Evolutionary conservation across 495 filamentous ascomycete species (phyloP).

Genomic region (Polyplosphaeria fusca): DNA sequence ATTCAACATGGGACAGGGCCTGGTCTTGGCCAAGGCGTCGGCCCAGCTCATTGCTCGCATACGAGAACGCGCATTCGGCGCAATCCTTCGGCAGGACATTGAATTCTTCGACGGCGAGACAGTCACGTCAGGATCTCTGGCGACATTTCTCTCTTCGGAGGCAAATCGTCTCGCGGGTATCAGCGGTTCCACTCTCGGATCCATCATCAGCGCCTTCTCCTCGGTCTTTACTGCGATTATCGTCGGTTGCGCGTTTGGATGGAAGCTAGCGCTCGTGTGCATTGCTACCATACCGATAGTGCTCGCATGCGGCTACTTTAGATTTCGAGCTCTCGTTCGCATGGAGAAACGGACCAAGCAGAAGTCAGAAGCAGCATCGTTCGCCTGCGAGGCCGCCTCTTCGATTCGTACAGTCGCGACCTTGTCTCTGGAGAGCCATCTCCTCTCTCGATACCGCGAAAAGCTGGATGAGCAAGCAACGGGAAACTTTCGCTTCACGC

Average conservation of each 20-base stretch:
- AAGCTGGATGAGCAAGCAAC: conserved; percentile 59
- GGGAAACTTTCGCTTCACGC: conserved; percentile 61
- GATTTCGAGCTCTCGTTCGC: conserved; percentile 69
- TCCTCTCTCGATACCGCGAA: conserved; percentile 66
- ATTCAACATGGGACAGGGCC: conserved; percentile 63
- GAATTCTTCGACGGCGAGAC: conserved; percentile 81
- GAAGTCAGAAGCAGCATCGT: conserved; percentile 75
- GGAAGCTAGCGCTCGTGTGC: conserved; percentile 88
- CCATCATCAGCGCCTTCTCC: conserved; percentile 69
- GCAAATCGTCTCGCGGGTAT: conserved; percentile 82
- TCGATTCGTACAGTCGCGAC: conserved; percentile 93
- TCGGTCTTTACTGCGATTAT: conserved; percentile 68
- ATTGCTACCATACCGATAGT: conserved; percentile 74
- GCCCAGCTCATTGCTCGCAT: conserved; percentile 71
- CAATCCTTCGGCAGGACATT: conserved; percentile 86
- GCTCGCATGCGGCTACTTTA: conserved; percentile 76
- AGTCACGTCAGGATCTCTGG: conserved; percentile 80
- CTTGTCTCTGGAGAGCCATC: conserved; percentile 77
- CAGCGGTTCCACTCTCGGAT: conserved; percentile 75
- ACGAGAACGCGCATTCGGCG: conserved; percentile 73
- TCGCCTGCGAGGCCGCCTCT: conserved; percentile 85
- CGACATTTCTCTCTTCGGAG: conserved; percentile 79
- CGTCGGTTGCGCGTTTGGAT: conserved; percentile 68
- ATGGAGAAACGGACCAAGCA: conserved; percentile 69
- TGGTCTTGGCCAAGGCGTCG: conserved; percentile 67